phyloP scores from a whole-genome alignment of 306 rosid genomes.

The Lathyrus tuberosus region DNA sequence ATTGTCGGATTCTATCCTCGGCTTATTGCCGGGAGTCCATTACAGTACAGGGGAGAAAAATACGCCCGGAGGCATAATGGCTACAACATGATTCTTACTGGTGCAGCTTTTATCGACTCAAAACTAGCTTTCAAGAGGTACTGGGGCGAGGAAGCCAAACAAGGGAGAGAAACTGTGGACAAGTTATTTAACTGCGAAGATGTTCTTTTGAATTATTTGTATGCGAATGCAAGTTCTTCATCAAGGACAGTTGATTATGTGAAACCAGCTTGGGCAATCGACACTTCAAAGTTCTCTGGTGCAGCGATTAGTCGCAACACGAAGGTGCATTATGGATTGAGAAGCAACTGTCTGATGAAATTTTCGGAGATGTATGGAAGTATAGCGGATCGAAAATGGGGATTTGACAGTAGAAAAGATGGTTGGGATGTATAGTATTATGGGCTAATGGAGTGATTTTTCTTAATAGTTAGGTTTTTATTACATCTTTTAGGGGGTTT shows the following conservation, averaged over 20 bases:
- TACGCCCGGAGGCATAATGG: conserved; percentile 75
- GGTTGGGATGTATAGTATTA: conserved; percentile 89
- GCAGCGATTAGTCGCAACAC: conserved; percentile 92
- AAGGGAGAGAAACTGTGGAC: conserved; percentile 80
- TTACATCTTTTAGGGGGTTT: conserved; percentile 52
- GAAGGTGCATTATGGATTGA: conserved; percentile 59
- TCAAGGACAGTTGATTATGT: conserved; percentile 86
- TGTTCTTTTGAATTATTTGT: conserved; percentile 80
- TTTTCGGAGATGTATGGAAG: conserved; percentile 79
- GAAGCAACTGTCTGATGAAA: conserved; percentile 73
- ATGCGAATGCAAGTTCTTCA: conserved; percentile 84
- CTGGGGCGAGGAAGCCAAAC: conserved; percentile 73
- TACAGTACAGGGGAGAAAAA: conserved; percentile 78
- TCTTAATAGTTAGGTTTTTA: conserved; percentile 32
- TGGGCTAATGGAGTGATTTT: background rate
- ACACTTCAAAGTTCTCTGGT: conserved; percentile 91
- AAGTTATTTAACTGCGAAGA: conserved; percentile 85
- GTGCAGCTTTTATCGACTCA: conserved; percentile 89
- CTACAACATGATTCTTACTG: conserved; percentile 96
- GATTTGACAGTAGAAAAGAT: conserved; percentile 74
- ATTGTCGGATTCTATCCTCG: conserved; percentile 97
- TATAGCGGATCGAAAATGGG: conserved; percentile 67
- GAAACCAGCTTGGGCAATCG: conserved; percentile 95
- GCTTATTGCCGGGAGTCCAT: conserved; percentile 67
- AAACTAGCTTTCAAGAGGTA: conserved; percentile 77